Conservation (phyloP, 2,329 filamentous ascomycete species). For the Zelopaecilomyces penicillatus region DNA sequence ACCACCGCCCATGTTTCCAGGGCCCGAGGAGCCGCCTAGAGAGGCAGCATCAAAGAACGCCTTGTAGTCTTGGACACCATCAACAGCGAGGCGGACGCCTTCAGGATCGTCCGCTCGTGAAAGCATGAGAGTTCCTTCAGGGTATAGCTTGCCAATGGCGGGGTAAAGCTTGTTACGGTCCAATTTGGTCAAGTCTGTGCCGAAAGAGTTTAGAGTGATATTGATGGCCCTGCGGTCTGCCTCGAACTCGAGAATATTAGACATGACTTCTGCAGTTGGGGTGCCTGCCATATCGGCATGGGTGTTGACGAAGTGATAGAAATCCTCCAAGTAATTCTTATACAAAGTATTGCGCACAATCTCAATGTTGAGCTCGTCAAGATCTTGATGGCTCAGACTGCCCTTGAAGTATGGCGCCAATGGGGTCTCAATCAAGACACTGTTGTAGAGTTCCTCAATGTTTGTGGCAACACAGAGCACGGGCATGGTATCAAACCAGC, state of each 20-base stretch:
- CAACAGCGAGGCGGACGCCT: slow-evolving; percentile 85
- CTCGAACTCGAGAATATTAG: slow-evolving; percentile 91
- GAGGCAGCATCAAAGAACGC: slow-evolving; percentile 89
- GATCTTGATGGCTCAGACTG: slow-evolving; percentile 87
- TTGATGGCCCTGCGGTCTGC: slow-evolving; percentile 96
- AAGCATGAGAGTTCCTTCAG: slow-evolving; percentile 90
- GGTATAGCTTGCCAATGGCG: slow-evolving; percentile 80
- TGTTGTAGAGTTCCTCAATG: slow-evolving; percentile 98
- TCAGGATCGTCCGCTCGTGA: slow-evolving; percentile 92
- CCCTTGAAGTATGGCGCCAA: slow-evolving; percentile 96
- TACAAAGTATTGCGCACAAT: slow-evolving; percentile 97
- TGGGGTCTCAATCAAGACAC: slow-evolving; percentile 91
- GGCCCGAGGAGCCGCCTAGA: slow-evolving; percentile 60
- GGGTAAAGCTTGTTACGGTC: slow-evolving; percentile 97
- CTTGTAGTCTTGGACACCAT: slow-evolving; percentile 90
- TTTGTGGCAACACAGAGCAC: slow-evolving; percentile 97
- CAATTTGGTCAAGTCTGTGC: slow-evolving; percentile 86
- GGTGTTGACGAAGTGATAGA: slow-evolving; percentile 87
- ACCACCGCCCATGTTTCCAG: slow-evolving; percentile 78
- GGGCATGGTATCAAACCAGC: slow-evolving; percentile 98
- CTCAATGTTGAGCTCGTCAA: slow-evolving; percentile 98
- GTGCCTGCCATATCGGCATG: slow-evolving; percentile 80
- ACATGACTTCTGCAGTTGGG: slow-evolving; percentile 90
- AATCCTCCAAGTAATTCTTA: slow-evolving; percentile 99
- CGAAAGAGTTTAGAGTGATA: slow-evolving; percentile 97